These are phyloP conservation scores for Pittosporum tobira DNA, from an alignment of 129 eudicot species.

Conservation along the genomic window DNA sequence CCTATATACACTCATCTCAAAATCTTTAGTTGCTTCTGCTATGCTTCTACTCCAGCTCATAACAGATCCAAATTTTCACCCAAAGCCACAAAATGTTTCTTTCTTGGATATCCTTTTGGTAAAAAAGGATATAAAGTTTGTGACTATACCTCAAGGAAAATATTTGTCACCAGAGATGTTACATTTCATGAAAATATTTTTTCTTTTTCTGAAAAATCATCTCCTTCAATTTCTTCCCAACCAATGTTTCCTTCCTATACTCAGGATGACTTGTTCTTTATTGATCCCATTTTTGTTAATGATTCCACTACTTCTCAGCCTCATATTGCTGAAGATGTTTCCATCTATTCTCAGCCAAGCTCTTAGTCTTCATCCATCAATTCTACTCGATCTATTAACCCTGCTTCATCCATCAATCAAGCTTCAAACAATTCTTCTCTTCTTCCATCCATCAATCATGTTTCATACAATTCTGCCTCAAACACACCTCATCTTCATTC, in stretches of 20 bases:
- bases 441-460: no score
- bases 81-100: neutral
- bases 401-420: no score
- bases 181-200: neutral
- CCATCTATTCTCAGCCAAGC: no score
- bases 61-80: no score
- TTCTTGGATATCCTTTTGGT: slow-evolving; percentile 1
- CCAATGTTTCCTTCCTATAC: neutral
- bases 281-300: neutral
- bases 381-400: neutral
- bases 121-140: neutral
- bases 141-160: neutral
- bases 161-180: neutral
- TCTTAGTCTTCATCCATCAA: no score
- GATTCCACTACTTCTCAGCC: neutral
- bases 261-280: neutral
- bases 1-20: no score
- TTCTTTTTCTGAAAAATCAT: neutral
- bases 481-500: no score
- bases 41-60: no score
- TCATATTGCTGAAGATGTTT: neutral
- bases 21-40: no score
- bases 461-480: no score
- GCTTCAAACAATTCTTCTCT: no score
- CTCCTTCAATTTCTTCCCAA: neutral